Conservation (phyloP, 2,329 filamentous ascomycete genomes). For the Chaetoscypha palmicola region DNA sequence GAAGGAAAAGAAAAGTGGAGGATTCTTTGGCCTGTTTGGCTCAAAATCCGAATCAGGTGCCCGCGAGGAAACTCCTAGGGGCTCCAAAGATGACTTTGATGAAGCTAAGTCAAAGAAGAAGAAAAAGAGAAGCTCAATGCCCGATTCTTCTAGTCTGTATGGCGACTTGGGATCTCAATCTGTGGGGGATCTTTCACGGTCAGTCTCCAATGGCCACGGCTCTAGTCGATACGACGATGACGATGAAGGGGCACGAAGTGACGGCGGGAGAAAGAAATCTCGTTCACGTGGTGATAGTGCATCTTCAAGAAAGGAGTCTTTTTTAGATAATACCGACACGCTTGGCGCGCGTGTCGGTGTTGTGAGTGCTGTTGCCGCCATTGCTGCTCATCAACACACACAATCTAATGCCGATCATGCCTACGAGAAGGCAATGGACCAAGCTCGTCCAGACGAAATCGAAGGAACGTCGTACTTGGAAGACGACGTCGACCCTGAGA, state of each 20-base stretch:
- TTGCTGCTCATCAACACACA: conserved; percentile 30
- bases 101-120: conserved; percentile 29
- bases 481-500: conserved; percentile 49
- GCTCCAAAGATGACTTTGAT: conserved; percentile 24
- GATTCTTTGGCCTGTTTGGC: conserved; percentile 38
- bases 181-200: conserved; percentile 21
- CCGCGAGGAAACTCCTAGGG: conserved; percentile 22
- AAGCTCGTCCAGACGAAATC: conserved; percentile 5
- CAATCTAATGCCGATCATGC: conserved; percentile 30
- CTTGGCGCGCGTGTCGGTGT: conserved; percentile 63
- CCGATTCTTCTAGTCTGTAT: conserved; percentile 23
- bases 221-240: conserved; percentile 19
- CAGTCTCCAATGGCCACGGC: conserved; percentile 23
- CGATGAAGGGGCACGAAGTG: conserved; percentile 17
- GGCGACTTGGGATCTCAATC: conserved; percentile 19
- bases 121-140: conserved; percentile 27
- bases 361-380: conserved; percentile 40
- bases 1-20: conserved; percentile 34
- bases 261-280: conserved; percentile 26
- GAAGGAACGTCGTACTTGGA: conserved; percentile 14
- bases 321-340: conserved; percentile 67
- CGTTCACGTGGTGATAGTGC: conserved; percentile 23
- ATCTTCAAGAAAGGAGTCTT: conserved; percentile 44
- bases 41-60: conserved; percentile 32
- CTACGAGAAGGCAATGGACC: conserved; percentile 17